Base-by-base conservation (phyloP, 2,329 filamentous ascomycete genomes). In the Botryosphaeria dothidea region DNA sequence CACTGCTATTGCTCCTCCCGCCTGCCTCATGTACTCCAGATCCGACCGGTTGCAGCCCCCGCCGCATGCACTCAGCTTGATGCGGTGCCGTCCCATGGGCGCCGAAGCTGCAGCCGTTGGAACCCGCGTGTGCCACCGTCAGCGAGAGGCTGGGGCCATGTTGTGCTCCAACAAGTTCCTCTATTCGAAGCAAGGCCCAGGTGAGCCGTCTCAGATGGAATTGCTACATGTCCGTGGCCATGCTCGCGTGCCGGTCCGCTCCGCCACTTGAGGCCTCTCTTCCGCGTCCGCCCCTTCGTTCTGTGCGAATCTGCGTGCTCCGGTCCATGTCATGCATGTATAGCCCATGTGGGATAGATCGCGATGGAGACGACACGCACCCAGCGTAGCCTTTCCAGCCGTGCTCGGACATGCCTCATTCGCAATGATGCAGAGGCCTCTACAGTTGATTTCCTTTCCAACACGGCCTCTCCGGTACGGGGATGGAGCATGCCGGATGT, bases 271-370 rank as follows among this genome's bases (percentile, higher is more conserved):
- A 56, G 31, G 17, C 27, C 51, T 41, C 34, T 19, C 34, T 57
- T n/a, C 31, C 19, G n/a, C 49, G 49, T 13, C 31, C 3, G 25
- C 49, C 49, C 11, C 23, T 7, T 27, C 34, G 7, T 27, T 38
- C 31, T 48, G 51, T 56, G 51, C 52, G 21, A 43, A 15, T n/a
- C 17, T 57, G 52, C 36, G 27, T 43, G 38, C 56, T 21, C 17
- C 29, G 34, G 27, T 19, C 49, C 41, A 31, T 46, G 56, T 46
- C 56, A 46, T 27, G 56, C 56, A 60, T 45, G 41, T 60, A 48
- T 46, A 38, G 56, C 56, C n/a, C 56, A 60, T 60, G 56, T 60
- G 56, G 29, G 46, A 46, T 60, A 46, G 25, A 60, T 60, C 46
- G 56, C 41, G n/a, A 27, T 11, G 46, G 23, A 17, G 25, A 23